phyloP scores from a whole-genome alignment of 2,329 filamentous ascomycete species.

The Beauveria brongniartii region DNA sequence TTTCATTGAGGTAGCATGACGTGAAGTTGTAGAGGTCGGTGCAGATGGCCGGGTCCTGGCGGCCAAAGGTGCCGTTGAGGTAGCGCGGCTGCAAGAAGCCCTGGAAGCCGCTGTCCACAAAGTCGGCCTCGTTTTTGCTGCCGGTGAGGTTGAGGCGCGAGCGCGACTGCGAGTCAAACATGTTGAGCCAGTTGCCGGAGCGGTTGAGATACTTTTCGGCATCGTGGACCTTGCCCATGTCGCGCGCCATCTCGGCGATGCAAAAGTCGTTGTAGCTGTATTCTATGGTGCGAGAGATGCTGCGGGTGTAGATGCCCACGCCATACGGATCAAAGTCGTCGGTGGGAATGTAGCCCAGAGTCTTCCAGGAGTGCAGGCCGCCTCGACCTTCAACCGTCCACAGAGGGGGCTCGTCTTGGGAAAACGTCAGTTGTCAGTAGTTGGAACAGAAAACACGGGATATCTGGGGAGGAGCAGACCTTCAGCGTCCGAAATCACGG shows the following conservation, averaged over 20 bases:
- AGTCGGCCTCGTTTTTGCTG: slow-evolving; percentile 22
- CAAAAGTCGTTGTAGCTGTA: slow-evolving; percentile 76
- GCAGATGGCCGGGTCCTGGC: slow-evolving; percentile 48
- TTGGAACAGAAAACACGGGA: slow-evolving; percentile 32
- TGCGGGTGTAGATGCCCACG: slow-evolving; percentile 57
- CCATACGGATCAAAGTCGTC: slow-evolving; percentile 58
- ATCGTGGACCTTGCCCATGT: slow-evolving; percentile 44
- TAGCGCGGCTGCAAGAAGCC: slow-evolving; percentile 65
- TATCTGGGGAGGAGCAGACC: slow-evolving; percentile 33
- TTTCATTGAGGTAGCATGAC: slow-evolving; percentile 23
- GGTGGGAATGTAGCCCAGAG: slow-evolving; percentile 61
- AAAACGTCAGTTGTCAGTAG: not conserved
- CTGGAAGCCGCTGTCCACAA: slow-evolving; percentile 41
- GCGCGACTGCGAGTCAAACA: slow-evolving; percentile 41
- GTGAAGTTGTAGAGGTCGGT: slow-evolving; percentile 37
- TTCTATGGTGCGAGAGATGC: slow-evolving; percentile 66
- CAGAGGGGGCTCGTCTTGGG: slow-evolving; percentile 38
- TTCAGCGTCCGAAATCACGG: slow-evolving; percentile 66
- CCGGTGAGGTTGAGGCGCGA: slow-evolving; percentile 29
- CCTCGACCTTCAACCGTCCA: slow-evolving; percentile 67
- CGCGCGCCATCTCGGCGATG: slow-evolving; percentile 54
- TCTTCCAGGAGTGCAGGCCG: slow-evolving; percentile 63
- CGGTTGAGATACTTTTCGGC: slow-evolving; percentile 52
- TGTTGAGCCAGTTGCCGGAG: slow-evolving; percentile 60
- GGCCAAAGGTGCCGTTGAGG: slow-evolving; percentile 57